These are phyloP conservation scores for Sporothrix brunneoviolacea DNA, from an alignment of 2,329 filamentous ascomycete genomes.

Conservation along the genomic window DNA sequence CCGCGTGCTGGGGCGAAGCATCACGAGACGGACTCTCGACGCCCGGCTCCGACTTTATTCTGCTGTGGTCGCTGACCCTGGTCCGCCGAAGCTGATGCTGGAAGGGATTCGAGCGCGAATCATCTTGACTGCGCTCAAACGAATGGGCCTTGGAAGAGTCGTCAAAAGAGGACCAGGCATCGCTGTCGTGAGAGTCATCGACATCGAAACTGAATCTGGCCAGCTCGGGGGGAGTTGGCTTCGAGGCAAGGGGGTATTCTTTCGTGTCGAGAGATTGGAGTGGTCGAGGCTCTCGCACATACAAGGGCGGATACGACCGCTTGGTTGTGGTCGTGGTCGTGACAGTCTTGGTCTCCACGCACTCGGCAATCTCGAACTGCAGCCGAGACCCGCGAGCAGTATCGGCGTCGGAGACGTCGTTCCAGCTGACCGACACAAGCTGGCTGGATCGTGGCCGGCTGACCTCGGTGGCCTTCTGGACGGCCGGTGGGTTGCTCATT, in stretches of 20 bases:
- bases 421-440: slow-evolving; percentile 29
- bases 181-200: slow-evolving; percentile 50
- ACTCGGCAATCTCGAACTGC: slow-evolving; percentile 56
- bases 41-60: slow-evolving; percentile 26
- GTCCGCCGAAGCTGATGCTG: slow-evolving; percentile 2
- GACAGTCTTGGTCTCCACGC: slow-evolving; percentile 63
- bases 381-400: slow-evolving; percentile 25
- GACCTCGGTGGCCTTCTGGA: slow-evolving; percentile 25
- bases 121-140: slow-evolving; percentile 14
- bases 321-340: slow-evolving; percentile 91
- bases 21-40: slow-evolving; percentile 28
- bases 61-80: slow-evolving; percentile 12
- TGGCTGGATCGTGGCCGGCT: slow-evolving; percentile 29
- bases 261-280: slow-evolving; percentile 73
- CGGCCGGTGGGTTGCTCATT: slow-evolving; percentile 17
- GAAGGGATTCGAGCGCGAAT: neutral
- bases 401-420: slow-evolving; percentile 25
- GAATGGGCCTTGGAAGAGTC: slow-evolving; percentile 11
- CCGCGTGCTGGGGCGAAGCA: slow-evolving; percentile 20
- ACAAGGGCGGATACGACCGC: slow-evolving; percentile 74
- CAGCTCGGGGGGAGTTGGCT: slow-evolving; percentile 74
- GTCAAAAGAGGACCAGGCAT: slow-evolving; percentile 22
- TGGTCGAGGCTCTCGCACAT: slow-evolving; percentile 65
- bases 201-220: slow-evolving; percentile 68
- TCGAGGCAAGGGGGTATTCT: slow-evolving; percentile 79